Evolutionary conservation across 768 basidiomycete species (phyloP).

Genomic region (Tephrocybe sp.): DNA sequence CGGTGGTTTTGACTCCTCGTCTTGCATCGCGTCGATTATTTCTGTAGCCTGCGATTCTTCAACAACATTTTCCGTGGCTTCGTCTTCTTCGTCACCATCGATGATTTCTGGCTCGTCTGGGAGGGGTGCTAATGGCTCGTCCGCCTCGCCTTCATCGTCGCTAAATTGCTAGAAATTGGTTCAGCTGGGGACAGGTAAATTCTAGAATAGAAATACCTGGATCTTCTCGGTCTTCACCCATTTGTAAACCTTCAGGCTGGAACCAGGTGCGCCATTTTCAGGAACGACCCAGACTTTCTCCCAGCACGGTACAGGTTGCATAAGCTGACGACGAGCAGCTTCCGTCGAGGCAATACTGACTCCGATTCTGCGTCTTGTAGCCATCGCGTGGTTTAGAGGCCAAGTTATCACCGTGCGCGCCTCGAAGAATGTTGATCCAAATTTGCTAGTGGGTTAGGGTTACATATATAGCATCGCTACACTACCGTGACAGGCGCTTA

Average conservation of each 20-base stretch:
- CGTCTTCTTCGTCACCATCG: slow-evolving; percentile 78
- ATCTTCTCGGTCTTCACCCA: slow-evolving; percentile 82
- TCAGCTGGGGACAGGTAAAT: not conserved
- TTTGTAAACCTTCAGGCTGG: slow-evolving; percentile 66
- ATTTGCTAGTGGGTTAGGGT: not conserved
- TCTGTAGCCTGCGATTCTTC: slow-evolving; percentile 34
- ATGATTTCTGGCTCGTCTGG: slow-evolving; percentile 76
- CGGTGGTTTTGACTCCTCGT: slow-evolving; percentile 63
- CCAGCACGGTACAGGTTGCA: slow-evolving; percentile 89
- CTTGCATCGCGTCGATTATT: slow-evolving; percentile 31
- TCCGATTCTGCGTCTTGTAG: slow-evolving; percentile 74
- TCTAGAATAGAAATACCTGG: slow-evolving; percentile 47
- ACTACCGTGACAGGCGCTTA: no score
- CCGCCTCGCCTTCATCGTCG: slow-evolving; percentile 78
- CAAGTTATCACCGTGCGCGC: no score
- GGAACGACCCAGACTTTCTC: slow-evolving; percentile 73
- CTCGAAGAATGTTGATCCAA: no score
- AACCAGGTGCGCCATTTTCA: slow-evolving; percentile 52
- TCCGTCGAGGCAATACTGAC: slow-evolving; percentile 77
- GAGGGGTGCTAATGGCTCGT: slow-evolving; percentile 79
- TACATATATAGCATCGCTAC: no score
- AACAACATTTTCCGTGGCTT: slow-evolving; percentile 37
- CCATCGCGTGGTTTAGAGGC: slow-evolving; percentile 44
- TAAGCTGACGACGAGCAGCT: slow-evolving; percentile 79
- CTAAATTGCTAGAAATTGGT: slow-evolving; percentile 70